phyloP scores from a whole-genome alignment of 495 filamentous ascomycete species.

The Penicillium desertorum region DNA sequence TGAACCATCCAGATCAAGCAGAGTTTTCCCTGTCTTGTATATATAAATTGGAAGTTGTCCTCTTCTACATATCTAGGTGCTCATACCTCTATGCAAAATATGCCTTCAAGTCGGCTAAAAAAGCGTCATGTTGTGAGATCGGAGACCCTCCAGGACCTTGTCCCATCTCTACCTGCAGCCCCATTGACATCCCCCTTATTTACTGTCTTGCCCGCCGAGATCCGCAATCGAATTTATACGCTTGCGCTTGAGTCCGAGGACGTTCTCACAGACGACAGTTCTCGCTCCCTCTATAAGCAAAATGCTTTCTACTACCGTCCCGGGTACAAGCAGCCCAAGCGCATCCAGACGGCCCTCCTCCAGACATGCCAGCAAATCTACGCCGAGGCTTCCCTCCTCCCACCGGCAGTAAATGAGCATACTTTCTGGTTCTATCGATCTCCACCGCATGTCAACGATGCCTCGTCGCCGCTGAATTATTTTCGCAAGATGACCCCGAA shows the following conservation, averaged over 20 bases:
- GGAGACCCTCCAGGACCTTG: conserved; percentile 6
- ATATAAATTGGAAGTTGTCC: background rate
- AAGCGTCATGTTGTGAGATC: background rate
- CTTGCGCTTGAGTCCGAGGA: conserved; percentile 17
- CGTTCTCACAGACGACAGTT: background rate
- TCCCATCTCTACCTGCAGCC: conserved; percentile 10
- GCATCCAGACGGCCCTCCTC: conserved; percentile 19
- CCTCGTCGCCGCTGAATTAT: conserved; percentile 11
- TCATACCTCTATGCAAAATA: background rate
- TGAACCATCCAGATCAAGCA: background rate
- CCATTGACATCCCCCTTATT: conserved; percentile 14
- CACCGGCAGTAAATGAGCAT: conserved; percentile 19
- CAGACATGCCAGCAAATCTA: conserved; percentile 25
- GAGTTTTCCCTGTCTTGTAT: background rate
- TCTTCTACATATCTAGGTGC: no score
- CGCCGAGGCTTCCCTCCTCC: conserved; percentile 23
- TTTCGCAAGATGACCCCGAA: conserved; percentile 18
- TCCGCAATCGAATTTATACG: conserved; percentile 19
- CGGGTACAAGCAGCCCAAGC: conserved; percentile 21
- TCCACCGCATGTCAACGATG: conserved; percentile 18
- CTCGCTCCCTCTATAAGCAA: conserved; percentile 7
- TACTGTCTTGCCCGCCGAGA: conserved; percentile 13
- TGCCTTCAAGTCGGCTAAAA: background rate
- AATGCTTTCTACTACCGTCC: conserved; percentile 22
- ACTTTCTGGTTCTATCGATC: conserved; percentile 23